These are phyloP conservation scores for Candida schatavii DNA, from an alignment of 805 yeast genomes.

Conservation along the genomic window DNA sequence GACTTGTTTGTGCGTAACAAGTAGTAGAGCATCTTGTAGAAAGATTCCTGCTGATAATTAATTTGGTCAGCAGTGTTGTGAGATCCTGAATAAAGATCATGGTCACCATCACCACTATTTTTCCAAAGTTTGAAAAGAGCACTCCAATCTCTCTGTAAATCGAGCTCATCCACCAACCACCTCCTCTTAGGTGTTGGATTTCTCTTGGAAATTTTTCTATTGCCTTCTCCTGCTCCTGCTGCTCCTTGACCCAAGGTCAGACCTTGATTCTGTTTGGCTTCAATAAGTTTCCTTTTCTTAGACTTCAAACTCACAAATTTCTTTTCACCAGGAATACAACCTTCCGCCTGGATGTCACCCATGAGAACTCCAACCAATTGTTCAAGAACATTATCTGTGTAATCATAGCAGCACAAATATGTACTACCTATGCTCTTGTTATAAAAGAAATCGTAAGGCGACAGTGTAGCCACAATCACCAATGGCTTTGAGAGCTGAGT, in stretches of 20 bases:
- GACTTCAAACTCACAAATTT: slow-evolving; percentile 24
- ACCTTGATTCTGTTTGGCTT: slow-evolving; percentile 6
- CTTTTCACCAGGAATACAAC: slow-evolving; percentile 56
- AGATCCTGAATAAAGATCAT: slow-evolving; percentile 8
- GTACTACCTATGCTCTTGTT: slow-evolving; percentile 54
- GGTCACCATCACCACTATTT: slow-evolving; percentile 16
- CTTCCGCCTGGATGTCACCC: slow-evolving; percentile 52
- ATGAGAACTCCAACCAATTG: slow-evolving; percentile 50
- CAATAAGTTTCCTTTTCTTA: slow-evolving; percentile 19
- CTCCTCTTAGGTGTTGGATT: slow-evolving; percentile 29
- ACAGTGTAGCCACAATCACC: slow-evolving; percentile 57
- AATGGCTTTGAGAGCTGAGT: slow-evolving; percentile 46
- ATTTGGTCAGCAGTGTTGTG: slow-evolving; percentile 12
- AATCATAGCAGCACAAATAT: slow-evolving; percentile 60
- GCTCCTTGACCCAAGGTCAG: not conserved
- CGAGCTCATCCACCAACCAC: slow-evolving; percentile 61
- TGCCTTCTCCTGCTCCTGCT: slow-evolving; percentile 4
- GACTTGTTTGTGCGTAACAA: slow-evolving; percentile 26
- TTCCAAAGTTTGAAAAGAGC: slow-evolving; percentile 45
- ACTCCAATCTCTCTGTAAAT: slow-evolving; percentile 48
- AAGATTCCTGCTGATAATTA: slow-evolving; percentile 24
- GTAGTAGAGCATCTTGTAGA: slow-evolving; percentile 26
- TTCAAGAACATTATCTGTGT: slow-evolving; percentile 49
- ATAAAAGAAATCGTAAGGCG: slow-evolving; percentile 61
- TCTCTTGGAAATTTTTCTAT: slow-evolving; percentile 11